Evolutionary conservation across 768 basidiomycete genomes (phyloP), one percentile per base, ranked within the genome.

Genomic region (Russula olivacea): DNA sequence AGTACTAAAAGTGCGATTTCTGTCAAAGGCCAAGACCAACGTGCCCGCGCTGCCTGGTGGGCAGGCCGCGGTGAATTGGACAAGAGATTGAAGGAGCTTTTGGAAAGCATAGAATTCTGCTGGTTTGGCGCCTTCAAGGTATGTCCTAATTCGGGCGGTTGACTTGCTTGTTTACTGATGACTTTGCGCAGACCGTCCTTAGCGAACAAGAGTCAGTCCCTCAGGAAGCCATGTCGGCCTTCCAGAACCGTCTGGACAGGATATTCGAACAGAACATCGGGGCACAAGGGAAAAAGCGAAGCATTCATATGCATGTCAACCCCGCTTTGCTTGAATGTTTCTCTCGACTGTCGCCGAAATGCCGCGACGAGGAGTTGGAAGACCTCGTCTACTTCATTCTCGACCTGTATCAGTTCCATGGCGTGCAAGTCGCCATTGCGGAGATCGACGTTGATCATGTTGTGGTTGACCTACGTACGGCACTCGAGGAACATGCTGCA

Each of bases 81-180:
- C 69, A 78, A 77, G 52, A 81, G 93, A 25, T 72, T 99, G 69
- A 78, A 83, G 61, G 83, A 84, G 34, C 74, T 99, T 7, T 72
- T 97, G 38, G 83, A 84, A 66, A 92, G 87, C 66, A 86, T 99
- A 49, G 97, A 98, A 72, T 94, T 91, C 68, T 93, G 90, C 70
- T 98, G 97, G 97, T 79, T 99, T 3, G 96, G 97, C 1, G 93
- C 89, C 23, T 98, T 97, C 83, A 98, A 98, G 85, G 95, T 94
- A 55, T 38, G 79, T 69, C 38, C 34, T 11, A 3, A 50, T 41
- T 50, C 34, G 58, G 43, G 59, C n/a, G n/a, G n/a, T n/a, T 38
- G 61, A 55, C 48, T 54, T 34, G 11, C 9, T 32, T 54, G 12
- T 32, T 17, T 23, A 23, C n/a, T 50, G 43, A 59, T 15, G 53